Percentiles rank a stretch among this genome's conserved stretches.
phyloP scores from a whole-genome alignment of 2,329 filamentous ascomycete genomes.

The Lizonia empirigonia region DNA sequence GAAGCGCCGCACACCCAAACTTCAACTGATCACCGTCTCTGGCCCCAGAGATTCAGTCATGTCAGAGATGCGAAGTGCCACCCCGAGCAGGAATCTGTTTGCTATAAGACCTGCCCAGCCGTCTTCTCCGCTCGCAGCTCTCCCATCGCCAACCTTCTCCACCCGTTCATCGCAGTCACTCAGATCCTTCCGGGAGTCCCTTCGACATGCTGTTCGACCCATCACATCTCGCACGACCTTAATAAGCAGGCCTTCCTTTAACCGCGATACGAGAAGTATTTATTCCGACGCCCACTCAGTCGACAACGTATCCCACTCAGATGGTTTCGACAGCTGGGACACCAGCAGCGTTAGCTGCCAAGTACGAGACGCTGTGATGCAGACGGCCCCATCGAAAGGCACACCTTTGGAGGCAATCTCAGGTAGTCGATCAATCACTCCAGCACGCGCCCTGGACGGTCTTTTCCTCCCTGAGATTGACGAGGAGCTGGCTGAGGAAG shows the following conservation, averaged over 20 bases:
- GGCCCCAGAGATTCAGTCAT: slow-evolving; percentile 45
- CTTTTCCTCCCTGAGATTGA: slow-evolving; percentile 46
- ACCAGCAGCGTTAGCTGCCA: slow-evolving; percentile 70
- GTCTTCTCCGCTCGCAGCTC: slow-evolving; percentile 35
- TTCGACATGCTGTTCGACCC: slow-evolving; percentile 48
- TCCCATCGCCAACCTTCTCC: slow-evolving; percentile 47
- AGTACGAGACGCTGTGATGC: slow-evolving; percentile 57
- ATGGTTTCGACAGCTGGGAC: slow-evolving; percentile 77
- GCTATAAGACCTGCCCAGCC: slow-evolving; percentile 31
- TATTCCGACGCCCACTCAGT: slow-evolving; percentile 44
- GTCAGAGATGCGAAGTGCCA: slow-evolving; percentile 39
- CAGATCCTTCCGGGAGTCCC: slow-evolving; percentile 44
- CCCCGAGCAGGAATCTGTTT: slow-evolving; percentile 33
- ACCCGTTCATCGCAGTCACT: slow-evolving; percentile 44
- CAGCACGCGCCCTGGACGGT: slow-evolving; percentile 64
- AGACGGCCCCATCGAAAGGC: slow-evolving; percentile 47
- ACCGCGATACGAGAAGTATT: slow-evolving; percentile 40
- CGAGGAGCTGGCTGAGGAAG: slow-evolving; percentile 25
- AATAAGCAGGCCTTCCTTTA: slow-evolving; percentile 40
- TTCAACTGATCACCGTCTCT: slow-evolving; percentile 28
- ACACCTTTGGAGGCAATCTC: slow-evolving; percentile 74
- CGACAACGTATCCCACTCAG: slow-evolving; percentile 51
- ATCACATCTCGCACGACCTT: slow-evolving; percentile 46
- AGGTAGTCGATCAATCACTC: slow-evolving; percentile 68
- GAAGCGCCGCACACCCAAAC: slow-evolving; percentile 25